phyloP scores from a whole-genome alignment of 2,329 filamentous ascomycete species.

The Paramyrothecium sp. region DNA sequence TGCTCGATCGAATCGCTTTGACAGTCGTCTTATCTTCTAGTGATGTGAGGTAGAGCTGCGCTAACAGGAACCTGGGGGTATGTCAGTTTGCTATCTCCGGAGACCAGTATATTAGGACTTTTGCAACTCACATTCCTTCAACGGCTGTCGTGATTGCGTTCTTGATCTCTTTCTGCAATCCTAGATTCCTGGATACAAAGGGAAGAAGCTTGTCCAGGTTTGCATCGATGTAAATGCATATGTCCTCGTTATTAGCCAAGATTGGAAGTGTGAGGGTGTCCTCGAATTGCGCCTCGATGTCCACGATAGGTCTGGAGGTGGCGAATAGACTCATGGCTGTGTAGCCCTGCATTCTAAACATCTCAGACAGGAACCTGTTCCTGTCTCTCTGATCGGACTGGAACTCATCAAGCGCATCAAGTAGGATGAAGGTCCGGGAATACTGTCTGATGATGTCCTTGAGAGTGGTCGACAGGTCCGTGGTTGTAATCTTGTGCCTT shows the following conservation, averaged over 20 bases:
- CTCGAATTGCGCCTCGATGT: neutral
- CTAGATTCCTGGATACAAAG: neutral
- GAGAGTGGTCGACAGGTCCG: too few species aligned
- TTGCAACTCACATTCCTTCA: slow-evolving; percentile 15
- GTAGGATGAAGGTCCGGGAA: slow-evolving; percentile 9
- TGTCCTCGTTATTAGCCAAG: neutral
- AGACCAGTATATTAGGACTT: neutral
- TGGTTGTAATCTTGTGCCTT: too few species aligned
- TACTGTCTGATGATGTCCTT: neutral
- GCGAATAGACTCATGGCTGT: neutral
- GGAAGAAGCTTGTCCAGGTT: neutral
- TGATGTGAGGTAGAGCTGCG: slow-evolving; percentile 8
- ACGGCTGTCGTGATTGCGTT: neutral
- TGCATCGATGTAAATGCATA: neutral
- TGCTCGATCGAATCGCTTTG: slow-evolving; percentile 15
- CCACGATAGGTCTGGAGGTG: neutral
- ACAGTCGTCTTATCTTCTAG: slow-evolving; percentile 1
- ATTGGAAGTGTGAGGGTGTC: neutral
- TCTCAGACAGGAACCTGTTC: neutral
- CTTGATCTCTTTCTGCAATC: slow-evolving; percentile 3
- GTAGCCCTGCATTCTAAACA: slow-evolving; percentile 2
- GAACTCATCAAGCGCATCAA: slow-evolving; percentile 25
- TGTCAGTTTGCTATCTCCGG: neutral
- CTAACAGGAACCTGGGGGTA: slow-evolving; percentile 12
- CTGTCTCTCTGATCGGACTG: neutral